Evolutionary conservation across 148 eudicot genomes (phyloP), one percentile per base, ranked within the genome.

Genomic region (Polygonum aviculare): DNA sequence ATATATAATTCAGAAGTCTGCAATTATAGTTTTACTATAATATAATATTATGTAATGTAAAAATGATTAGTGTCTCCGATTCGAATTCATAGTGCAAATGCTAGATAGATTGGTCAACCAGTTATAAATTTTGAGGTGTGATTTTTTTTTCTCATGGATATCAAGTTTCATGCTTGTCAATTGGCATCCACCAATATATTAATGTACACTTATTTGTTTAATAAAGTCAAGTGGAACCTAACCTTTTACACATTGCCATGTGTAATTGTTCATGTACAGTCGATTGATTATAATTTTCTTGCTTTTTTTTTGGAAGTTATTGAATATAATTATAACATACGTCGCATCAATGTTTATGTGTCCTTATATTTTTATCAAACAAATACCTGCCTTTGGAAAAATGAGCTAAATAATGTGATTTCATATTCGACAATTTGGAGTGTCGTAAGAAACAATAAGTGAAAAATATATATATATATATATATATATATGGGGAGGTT

Each of bases 311-410:
- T 51, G 10, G 8, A 21, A n/a, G 21, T 57, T 10, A 26, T 60
- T 67, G 72, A 41, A 14, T 67, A 14, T 38, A 67, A 67, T 67
- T 36, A 67, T 67, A 67, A 36, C 72, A 33, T 38, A 10, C 8
- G 72, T 67, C 72, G 72, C 45, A 67, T 67, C 72, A 67, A 35
- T 67, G 72, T 67, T 67, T 35, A 2, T 16, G 41, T 67, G 72
- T 15, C 45, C 44, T 35, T 12, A 67, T 36, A 26, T 26, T 26
- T 26, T 31, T 21, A 60, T 60, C 69, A 10, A 60, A 60, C 72
- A 15, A 1, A 65, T 12, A 63, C 5, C 1, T 21, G 10, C 19
- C 57, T 2, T 62, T 8, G 8, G 11, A 60, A 10, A 22, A 59
- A n/a, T 15, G 0, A n/a, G 26, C 47, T 44, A 44, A 44, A 50